Conservation (phyloP, 1,284 basidiomycete species). For the Boletus semigastroideus region DNA sequence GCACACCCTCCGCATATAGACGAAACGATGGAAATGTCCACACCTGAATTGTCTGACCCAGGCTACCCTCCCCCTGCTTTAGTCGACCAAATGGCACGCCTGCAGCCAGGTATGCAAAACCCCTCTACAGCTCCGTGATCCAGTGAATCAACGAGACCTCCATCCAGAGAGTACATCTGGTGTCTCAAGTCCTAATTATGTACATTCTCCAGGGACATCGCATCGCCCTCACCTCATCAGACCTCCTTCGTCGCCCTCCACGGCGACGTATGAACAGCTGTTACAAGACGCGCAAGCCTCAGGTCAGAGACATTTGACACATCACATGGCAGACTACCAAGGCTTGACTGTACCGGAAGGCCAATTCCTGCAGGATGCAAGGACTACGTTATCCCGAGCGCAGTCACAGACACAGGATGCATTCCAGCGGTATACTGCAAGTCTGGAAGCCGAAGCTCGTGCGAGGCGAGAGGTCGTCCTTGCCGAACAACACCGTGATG, state of each 20-base stretch:
- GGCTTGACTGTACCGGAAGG: constrained; percentile 30
- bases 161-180: constrained; percentile 28
- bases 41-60: constrained; percentile 55
- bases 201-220: constrained; percentile 33
- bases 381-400: constrained; percentile 46
- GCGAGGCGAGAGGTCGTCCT: constrained; percentile 60
- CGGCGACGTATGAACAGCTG: constrained; percentile 34
- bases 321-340: constrained; percentile 5
- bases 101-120: constrained; percentile 38
- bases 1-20: constrained; percentile 41
- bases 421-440: constrained; percentile 65
- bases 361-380: constrained; percentile 40
- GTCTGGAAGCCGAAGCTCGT: constrained; percentile 63
- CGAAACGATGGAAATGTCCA: constrained; percentile 48
- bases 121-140: background rate
- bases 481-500: constrained; percentile 68
- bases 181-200: constrained; percentile 34
- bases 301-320: constrained; percentile 23
- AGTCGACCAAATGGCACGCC: constrained; percentile 38
- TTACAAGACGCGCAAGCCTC: constrained; percentile 35
- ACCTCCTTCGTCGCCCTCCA: constrained; percentile 32
- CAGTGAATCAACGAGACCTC: constrained; percentile 7
- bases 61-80: constrained; percentile 41
- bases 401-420: constrained; percentile 72
- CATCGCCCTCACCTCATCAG: constrained; percentile 32